phyloP scores from a whole-genome alignment of 257 asterid species.

The Nicotiana sylvestris region DNA sequence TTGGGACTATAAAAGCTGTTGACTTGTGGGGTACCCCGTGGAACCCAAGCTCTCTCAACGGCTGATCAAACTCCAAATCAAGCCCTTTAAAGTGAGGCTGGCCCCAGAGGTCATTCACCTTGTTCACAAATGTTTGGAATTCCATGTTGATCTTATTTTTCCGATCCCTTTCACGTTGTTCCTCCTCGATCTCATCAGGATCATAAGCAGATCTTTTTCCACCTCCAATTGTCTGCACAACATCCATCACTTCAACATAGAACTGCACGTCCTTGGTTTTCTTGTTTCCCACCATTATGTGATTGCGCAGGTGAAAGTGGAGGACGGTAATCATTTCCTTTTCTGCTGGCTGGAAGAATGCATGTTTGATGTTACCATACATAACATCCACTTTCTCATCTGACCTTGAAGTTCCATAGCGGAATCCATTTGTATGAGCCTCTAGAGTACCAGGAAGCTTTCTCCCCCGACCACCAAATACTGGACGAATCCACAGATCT shows the following conservation, averaged over 20 bases:
- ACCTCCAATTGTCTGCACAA: conserved; percentile 22
- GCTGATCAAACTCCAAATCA: conserved; percentile 28
- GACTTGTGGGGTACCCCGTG: conserved; percentile 28
- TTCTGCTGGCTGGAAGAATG: conserved; percentile 31
- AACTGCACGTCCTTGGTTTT: conserved; percentile 36
- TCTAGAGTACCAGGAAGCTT: conserved; percentile 21
- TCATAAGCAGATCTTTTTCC: conserved; percentile 27
- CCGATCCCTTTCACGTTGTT: conserved; percentile 22
- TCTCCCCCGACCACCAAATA: conserved; percentile 27
- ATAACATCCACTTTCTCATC: conserved; percentile 22
- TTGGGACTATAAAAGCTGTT: conserved; percentile 24
- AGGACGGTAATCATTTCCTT: conserved; percentile 29
- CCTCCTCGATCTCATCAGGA: conserved; percentile 28
- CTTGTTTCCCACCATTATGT: conserved; percentile 32
- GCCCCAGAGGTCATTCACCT: conserved; percentile 25
- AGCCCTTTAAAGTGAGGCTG: conserved; percentile 25
- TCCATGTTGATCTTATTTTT: conserved; percentile 22
- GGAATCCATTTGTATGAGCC: conserved; percentile 25
- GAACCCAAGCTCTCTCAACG: conserved; percentile 24
- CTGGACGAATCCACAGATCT: conserved; percentile 20
- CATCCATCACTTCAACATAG: conserved; percentile 29
- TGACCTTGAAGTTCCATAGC: conserved; percentile 23
- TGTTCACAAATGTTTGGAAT: conserved; percentile 22
- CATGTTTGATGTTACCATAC: conserved; percentile 27
- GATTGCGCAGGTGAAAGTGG: conserved; percentile 28